Percentiles rank a stretch among this genome's conserved stretches.
phyloP scores from a whole-genome alignment of 2,329 filamentous ascomycete species.

The Zasmidium citrigriseum region DNA sequence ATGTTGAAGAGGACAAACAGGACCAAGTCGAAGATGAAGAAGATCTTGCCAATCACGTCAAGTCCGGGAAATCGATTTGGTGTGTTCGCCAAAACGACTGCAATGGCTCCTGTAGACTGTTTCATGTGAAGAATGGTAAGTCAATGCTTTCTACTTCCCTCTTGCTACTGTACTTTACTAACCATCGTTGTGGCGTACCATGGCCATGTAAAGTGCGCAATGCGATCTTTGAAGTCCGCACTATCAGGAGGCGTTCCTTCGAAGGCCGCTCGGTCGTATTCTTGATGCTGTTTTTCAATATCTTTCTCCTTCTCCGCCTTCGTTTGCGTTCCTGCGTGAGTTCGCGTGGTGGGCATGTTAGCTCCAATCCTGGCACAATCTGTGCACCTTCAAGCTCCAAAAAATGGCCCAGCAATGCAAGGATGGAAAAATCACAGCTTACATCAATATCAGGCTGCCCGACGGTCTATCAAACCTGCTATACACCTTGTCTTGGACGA shows the following conservation, averaged over 20 bases:
- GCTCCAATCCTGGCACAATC: background rate
- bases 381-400: too few species aligned
- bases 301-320: background rate
- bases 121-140: background rate
- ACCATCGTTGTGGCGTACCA: slow-evolving; percentile 74
- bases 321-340: background rate
- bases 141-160: too few species aligned
- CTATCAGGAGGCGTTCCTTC: slow-evolving; percentile 13
- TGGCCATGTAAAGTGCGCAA: slow-evolving; percentile 48
- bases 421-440: too few species aligned
- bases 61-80: slow-evolving; percentile 67
- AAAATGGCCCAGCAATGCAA: too few species aligned
- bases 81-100: slow-evolving; percentile 64
- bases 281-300: background rate
- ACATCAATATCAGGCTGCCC: too few species aligned
- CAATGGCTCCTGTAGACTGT: slow-evolving; percentile 65
- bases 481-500: too few species aligned
- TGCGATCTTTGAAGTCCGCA: slow-evolving; percentile 24
- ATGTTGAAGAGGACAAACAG: slow-evolving; percentile 61
- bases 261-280: background rate
- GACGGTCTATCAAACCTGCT: too few species aligned
- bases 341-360: background rate
- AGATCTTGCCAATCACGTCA: slow-evolving; percentile 62
- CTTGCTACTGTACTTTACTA: too few species aligned
- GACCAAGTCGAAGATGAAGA: slow-evolving; percentile 68